A percentile compares a stretch with the other conserved stretches of the same genome.
These are phyloP conservation scores for Durusdinium trenchii DNA, from an alignment of 73 alveolate genomes.

Conservation along the genomic window DNA sequence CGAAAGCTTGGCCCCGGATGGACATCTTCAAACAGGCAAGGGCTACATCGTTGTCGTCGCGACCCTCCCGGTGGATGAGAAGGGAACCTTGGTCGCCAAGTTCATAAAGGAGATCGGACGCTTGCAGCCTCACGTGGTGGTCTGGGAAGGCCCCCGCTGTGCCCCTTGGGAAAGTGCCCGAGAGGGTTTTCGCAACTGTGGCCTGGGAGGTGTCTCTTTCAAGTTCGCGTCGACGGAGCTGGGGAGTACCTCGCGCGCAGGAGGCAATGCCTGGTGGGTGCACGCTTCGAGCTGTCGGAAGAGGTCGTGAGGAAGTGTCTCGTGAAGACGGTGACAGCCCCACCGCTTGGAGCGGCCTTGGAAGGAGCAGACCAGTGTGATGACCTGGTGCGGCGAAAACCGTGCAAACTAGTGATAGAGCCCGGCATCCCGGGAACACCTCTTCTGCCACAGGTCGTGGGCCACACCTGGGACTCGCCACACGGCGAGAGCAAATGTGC, in stretches of 20 bases:
- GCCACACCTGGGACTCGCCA: neutral
- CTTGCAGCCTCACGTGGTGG: no score
- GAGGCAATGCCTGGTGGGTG: neutral
- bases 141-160: neutral
- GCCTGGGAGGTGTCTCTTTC: neutral
- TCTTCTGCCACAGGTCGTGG: neutral
- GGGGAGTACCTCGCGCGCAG: neutral
- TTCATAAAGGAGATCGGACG: no score
- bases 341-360: neutral
- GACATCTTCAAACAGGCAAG: no score
- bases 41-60: no score
- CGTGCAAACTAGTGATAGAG: neutral
- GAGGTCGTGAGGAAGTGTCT: neutral
- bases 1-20: neutral
- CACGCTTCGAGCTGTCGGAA: neutral
- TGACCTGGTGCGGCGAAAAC: neutral
- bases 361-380: neutral
- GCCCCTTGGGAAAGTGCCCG: neutral
- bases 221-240: neutral
- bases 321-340: neutral
- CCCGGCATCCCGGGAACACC: neutral
- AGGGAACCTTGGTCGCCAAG: no score
- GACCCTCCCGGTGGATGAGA: no score
- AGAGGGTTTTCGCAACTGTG: neutral
- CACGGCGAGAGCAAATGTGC: neutral